Conservation (phyloP, 2,329 filamentous ascomycete species). For the Aspergillus nomiae region DNA sequence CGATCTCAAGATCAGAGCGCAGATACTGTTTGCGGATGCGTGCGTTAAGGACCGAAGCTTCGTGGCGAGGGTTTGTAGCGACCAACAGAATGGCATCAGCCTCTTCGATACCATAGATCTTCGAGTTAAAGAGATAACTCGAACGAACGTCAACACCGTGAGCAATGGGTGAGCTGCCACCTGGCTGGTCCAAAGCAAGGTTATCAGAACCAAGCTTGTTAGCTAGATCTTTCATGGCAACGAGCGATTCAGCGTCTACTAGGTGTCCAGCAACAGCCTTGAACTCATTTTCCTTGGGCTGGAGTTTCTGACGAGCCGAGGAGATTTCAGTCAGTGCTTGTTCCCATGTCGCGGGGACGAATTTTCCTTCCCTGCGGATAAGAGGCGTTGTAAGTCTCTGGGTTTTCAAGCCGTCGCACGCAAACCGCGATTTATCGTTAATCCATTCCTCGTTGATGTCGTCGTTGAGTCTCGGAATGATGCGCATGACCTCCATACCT, state of each 20-base stretch:
- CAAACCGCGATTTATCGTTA: slow-evolving; percentile 96
- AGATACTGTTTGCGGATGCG: slow-evolving; percentile 98
- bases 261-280: slow-evolving; percentile 92
- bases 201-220: slow-evolving; percentile 98
- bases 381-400: slow-evolving; percentile 92
- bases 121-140: slow-evolving; percentile 97
- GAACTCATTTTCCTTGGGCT: slow-evolving; percentile 89
- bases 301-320: slow-evolving; percentile 74
- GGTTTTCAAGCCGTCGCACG: slow-evolving; percentile 93
- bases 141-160: slow-evolving; percentile 92
- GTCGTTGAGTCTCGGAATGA: slow-evolving; percentile 90
- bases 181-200: slow-evolving; percentile 85
- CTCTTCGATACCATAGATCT: slow-evolving; percentile 89
- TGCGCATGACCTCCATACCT: slow-evolving; percentile 93
- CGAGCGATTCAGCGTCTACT: slow-evolving; percentile 87
- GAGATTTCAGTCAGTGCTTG: slow-evolving; percentile 88
- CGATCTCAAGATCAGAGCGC: slow-evolving; percentile 89
- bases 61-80: slow-evolving; percentile 92
- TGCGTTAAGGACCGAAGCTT: slow-evolving; percentile 92
- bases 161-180: slow-evolving; percentile 78
- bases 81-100: slow-evolving; percentile 89
- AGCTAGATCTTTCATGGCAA: slow-evolving; percentile 94
- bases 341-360: slow-evolving; percentile 92
- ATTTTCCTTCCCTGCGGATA: slow-evolving; percentile 84
- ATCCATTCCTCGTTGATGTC: slow-evolving; percentile 99